These are phyloP conservation scores for Cordia subcordata DNA, from an alignment of 257 asterid genomes.

Conservation along the genomic window DNA sequence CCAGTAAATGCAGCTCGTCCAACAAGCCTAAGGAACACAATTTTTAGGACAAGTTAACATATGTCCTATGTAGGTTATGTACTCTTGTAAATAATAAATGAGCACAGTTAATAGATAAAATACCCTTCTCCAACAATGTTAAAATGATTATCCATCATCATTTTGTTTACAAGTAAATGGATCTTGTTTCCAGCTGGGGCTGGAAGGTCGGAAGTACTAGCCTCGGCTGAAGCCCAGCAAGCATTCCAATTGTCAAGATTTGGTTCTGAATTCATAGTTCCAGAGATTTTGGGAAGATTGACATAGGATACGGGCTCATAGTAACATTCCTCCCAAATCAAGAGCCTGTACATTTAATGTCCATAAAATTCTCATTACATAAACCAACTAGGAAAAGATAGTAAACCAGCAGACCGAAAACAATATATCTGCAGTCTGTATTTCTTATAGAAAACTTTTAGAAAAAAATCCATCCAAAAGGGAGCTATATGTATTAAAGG, in stretches of 20 bases:
- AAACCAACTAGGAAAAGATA: not conserved
- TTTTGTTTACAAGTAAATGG: conserved; percentile 69
- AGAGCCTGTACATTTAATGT: conserved; percentile 53
- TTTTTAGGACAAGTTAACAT: conserved; percentile 34
- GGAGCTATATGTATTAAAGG: conserved; percentile 19
- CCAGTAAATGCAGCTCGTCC: conserved; percentile 89
- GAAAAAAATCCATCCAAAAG: conserved; percentile 6
- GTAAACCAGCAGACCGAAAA: not conserved
- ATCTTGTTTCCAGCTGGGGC: conserved; percentile 37
- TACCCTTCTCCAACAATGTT: conserved; percentile 91
- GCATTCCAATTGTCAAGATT: conserved; percentile 30
- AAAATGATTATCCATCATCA: conserved; percentile 80
- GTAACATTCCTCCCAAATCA: conserved; percentile 90
- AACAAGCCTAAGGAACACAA: conserved; percentile 51
- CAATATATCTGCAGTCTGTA: conserved; percentile 6
- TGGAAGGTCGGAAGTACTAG: conserved; percentile 20
- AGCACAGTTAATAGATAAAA: conserved; percentile 1
- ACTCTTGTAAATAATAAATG: not conserved
- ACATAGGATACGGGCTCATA: conserved; percentile 36
- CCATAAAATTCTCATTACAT: conserved; percentile 6
- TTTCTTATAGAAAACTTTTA: conserved; percentile 21
- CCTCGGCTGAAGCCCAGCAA: conserved; percentile 33
- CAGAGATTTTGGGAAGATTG: conserved; percentile 2
- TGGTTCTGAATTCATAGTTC: conserved; percentile 22
- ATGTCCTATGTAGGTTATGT: not conserved